Evolutionary conservation across 2,329 filamentous ascomycete genomes (phyloP).

Genomic region (Alternaria metachromatica): DNA sequence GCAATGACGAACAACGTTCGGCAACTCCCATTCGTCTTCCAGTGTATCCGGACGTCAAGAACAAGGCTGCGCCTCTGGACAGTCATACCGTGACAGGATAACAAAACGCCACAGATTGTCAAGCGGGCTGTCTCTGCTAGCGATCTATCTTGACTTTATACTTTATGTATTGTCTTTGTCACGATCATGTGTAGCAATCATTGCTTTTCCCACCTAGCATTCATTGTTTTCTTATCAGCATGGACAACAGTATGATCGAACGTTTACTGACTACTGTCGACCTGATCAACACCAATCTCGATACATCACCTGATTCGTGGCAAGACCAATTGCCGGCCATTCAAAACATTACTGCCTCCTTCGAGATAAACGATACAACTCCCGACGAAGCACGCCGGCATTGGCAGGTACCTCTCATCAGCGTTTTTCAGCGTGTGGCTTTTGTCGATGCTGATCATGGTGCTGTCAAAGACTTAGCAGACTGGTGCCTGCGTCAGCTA

Average conservation of each 20-base stretch:
- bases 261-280: conserved; percentile 34
- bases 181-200: not conserved
- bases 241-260: conserved; percentile 23
- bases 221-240: not conserved
- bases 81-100: not conserved
- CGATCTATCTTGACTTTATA: not conserved
- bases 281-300: conserved; percentile 44
- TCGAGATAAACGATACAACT: conserved; percentile 25
- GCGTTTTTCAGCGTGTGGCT: conserved; percentile 58
- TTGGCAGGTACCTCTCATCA: conserved; percentile 43
- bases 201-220: not conserved
- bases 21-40: not conserved
- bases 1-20: not conserved
- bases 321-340: conserved; percentile 30
- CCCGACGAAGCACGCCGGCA: conserved; percentile 19
- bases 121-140: not conserved
- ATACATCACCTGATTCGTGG: conserved; percentile 41
- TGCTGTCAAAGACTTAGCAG: conserved; percentile 54
- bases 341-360: conserved; percentile 21
- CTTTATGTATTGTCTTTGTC: not conserved
- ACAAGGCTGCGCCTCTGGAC: not conserved
- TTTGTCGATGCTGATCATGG: conserved; percentile 58
- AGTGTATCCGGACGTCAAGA: not conserved
- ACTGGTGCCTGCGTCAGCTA: conserved; percentile 59
- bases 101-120: not conserved